phyloP scores from a whole-genome alignment of 2,329 filamentous ascomycete genomes.

The Apiospora sp. region DNA sequence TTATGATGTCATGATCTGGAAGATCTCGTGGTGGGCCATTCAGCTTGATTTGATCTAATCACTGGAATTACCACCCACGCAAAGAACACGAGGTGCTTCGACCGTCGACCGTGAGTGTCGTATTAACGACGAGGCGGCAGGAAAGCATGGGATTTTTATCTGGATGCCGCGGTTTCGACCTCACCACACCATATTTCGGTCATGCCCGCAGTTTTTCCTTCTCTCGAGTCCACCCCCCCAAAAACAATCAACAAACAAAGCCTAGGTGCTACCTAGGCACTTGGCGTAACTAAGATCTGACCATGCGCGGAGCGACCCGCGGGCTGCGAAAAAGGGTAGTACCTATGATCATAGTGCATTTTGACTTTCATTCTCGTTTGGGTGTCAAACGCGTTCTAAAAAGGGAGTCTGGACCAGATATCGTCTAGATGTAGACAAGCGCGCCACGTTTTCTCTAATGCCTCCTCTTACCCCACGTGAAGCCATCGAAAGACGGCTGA shows the following conservation, averaged over 20 bases:
- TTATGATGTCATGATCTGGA: constrained; percentile 20
- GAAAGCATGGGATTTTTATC: not conserved
- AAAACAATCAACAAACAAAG: too few species aligned
- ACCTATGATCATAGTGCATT: not conserved
- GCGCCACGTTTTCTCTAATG: not conserved
- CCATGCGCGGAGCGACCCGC: constrained; percentile 8
- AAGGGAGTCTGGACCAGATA: not conserved
- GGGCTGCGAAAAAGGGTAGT: not conserved
- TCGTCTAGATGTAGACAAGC: not conserved
- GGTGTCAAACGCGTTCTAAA: not conserved
- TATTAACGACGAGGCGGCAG: not conserved
- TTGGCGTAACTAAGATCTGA: constrained; percentile 8
- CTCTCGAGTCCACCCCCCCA: too few species aligned
- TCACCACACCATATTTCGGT: not conserved
- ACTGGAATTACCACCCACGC: not conserved
- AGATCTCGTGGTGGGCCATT: constrained; percentile 12
- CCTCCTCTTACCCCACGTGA: not conserved
- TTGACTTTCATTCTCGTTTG: constrained; percentile 12
- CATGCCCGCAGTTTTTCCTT: not conserved
- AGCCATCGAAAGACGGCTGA: not conserved
- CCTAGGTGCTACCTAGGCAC: not conserved
- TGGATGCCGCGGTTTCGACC: not conserved
- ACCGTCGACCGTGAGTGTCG: not conserved
- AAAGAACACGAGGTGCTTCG: constrained; percentile 1
- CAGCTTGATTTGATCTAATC: constrained; percentile 14